Conservation (phyloP, 768 basidiomycete genomes). For the Ephemerocybe angulata region DNA sequence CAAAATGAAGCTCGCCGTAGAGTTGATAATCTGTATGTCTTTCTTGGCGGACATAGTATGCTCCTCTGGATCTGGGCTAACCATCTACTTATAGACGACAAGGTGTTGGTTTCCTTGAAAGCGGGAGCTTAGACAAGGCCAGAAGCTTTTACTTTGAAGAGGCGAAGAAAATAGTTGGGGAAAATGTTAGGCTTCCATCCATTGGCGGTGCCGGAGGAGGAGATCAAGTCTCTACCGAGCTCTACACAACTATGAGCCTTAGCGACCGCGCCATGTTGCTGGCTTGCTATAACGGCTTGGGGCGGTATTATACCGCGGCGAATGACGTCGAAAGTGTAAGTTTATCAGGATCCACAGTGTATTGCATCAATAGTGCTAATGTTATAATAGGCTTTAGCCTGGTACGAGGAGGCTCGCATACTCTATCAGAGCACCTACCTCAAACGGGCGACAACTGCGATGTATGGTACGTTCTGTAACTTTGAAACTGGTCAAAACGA, state of each 20-base stretch:
- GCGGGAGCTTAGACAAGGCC: not conserved
- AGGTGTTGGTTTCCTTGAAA: not conserved
- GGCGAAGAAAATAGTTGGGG: not conserved
- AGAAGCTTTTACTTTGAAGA: not conserved
- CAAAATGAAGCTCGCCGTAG: no score
- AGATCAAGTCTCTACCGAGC: not conserved
- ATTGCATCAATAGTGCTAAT: not conserved
- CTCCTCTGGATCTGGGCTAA: not conserved
- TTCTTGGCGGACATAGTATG: no score
- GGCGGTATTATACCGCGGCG: not conserved
- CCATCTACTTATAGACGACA: not conserved
- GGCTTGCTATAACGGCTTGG: constrained; percentile 1
- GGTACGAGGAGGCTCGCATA: constrained; percentile 15
- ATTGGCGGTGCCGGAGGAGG: not conserved
- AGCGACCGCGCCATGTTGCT: not conserved
- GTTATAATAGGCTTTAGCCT: constrained; percentile 7
- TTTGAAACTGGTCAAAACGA: no score
- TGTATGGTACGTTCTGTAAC: not conserved
- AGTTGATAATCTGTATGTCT: not conserved
- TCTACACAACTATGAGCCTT: not conserved
- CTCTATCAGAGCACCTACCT: constrained; percentile 12
- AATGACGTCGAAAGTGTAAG: not conserved
- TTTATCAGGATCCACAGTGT: not conserved
- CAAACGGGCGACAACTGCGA: not conserved
- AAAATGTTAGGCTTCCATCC: not conserved